Evolutionary conservation across 2,329 filamentous ascomycete species (phyloP).

Genomic region (Epichloe baconii): DNA sequence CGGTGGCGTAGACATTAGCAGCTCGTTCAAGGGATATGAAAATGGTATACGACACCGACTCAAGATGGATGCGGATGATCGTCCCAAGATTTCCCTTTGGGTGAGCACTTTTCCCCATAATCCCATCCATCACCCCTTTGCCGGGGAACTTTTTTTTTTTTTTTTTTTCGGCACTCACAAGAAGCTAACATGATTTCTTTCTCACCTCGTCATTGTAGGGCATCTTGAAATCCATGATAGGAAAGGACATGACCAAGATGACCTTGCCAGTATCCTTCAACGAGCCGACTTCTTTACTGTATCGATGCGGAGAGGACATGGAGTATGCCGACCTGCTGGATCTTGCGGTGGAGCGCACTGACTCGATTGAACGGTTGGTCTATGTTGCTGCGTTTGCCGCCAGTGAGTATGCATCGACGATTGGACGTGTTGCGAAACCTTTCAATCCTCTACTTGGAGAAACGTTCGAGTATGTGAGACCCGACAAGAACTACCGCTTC

Average conservation of each 20-base stretch:
- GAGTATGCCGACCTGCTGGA: slow-evolving; percentile 92
- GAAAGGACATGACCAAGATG: slow-evolving; percentile 99
- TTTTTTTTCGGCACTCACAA: too few species aligned
- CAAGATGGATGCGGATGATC: slow-evolving; percentile 81
- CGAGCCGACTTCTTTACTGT: slow-evolving; percentile 88
- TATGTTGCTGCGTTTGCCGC: slow-evolving; percentile 94
- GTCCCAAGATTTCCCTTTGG: slow-evolving; percentile 93
- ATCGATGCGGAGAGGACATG: slow-evolving; percentile 94
- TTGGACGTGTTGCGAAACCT: slow-evolving; percentile 91
- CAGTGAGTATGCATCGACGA: slow-evolving; percentile 93
- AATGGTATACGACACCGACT: slow-evolving; percentile 68
- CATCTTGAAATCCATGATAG: slow-evolving; percentile 98
- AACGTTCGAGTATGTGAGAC: slow-evolving; percentile 90
- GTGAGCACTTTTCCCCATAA: slow-evolving; percentile 37
- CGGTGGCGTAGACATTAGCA: slow-evolving; percentile 50
- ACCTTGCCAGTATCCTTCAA: slow-evolving; percentile 97
- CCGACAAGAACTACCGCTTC: slow-evolving; percentile 96
- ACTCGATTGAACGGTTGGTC: slow-evolving; percentile 82
- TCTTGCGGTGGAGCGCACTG: slow-evolving; percentile 67
- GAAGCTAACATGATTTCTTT: neutral
- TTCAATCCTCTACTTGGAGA: slow-evolving; percentile 96
- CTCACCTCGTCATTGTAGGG: slow-evolving; percentile 37
- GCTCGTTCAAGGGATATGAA: slow-evolving; percentile 82
- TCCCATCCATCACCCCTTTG: too few species aligned
- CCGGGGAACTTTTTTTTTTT: too few species aligned